Evolutionary conservation across 768 basidiomycete genomes (phyloP).

Genomic region (Russula sp.): DNA sequence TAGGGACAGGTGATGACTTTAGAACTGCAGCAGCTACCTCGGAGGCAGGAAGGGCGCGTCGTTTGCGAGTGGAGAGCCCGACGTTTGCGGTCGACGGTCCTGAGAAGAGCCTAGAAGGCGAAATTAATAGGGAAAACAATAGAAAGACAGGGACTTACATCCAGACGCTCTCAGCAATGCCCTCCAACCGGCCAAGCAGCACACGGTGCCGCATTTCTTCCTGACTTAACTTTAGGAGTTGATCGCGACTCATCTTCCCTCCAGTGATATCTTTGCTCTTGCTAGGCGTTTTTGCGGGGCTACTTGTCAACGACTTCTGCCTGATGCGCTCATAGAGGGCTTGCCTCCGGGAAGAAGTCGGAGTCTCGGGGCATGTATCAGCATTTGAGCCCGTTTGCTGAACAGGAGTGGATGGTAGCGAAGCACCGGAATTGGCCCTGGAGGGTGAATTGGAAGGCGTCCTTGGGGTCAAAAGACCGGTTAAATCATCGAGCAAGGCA

Average conservation of each 20-base stretch:
- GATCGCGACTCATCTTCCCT: conserved; percentile 57
- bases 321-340: conserved; percentile 81
- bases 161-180: conserved; percentile 86
- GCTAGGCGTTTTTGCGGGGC: conserved; percentile 55
- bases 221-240: conserved; percentile 67
- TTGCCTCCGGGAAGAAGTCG: conserved; percentile 69
- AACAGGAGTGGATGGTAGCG: conserved; percentile 60
- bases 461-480: conserved; percentile 40
- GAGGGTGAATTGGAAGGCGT: conserved; percentile 35
- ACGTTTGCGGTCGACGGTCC: conserved; percentile 52
- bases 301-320: conserved; percentile 62
- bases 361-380: conserved; percentile 60
- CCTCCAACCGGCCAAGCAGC: conserved; percentile 69
- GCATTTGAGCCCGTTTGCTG: conserved; percentile 58
- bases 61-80: conserved; percentile 60
- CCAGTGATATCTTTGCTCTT: conserved; percentile 41
- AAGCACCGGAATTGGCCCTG: conserved; percentile 35
- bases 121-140: conserved; percentile 4
- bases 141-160: conserved; percentile 46
- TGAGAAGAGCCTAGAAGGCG: conserved; percentile 62
- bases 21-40: conserved; percentile 69
- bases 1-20: conserved; percentile 79
- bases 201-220: conserved; percentile 77
- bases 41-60: conserved; percentile 61
- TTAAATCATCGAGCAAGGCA: conserved; percentile 37